Base-by-base conservation (phyloP, 805 yeast species). In the Suhomyces vadensis region DNA sequence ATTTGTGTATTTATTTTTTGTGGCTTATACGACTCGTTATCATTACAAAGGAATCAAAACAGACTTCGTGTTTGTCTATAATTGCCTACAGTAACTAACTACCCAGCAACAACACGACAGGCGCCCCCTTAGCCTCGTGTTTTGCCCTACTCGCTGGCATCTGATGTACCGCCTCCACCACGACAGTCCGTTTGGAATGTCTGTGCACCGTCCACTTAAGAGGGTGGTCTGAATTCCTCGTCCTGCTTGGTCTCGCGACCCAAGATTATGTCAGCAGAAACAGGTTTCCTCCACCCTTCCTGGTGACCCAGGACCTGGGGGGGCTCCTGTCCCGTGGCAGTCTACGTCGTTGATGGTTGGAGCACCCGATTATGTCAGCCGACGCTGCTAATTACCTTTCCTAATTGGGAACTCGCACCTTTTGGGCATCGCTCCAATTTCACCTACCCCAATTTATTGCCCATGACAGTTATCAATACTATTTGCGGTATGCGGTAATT, bases 341-440 rank as follows among this genome's bases (percentile, higher is more conserved):
- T 16, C 14, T 16, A n/a, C 31, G n/a, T n/a, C n/a, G n/a, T n/a
- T n/a, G n/a, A n/a, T n/a, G n/a, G n/a, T n/a, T n/a, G n/a, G n/a
- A n/a, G n/a, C n/a, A n/a, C 31, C 33, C 17, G 19, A 17, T 29
- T 14, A 29, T 5, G 33, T 29, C 20, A 29, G 33, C 33, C 10
- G 33, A 11, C 33, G 33, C 33, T 29, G 20, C 31, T 29, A 39
- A 39, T 39, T 39, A 39, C 29, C 19, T 20, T 39, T 39, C 42
- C 42, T 31, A 22, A 26, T 39, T 39, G 16, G 42, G 42, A 22
- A n/a, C n/a, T n/a, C n/a, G n/a, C n/a, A n/a, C n/a, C n/a, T n/a
- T n/a, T n/a, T n/a, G n/a, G n/a, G n/a, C n/a, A n/a, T n/a, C n/a
- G n/a, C n/a, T n/a, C n/a, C n/a, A n/a, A n/a, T n/a, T n/a, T n/a